Percentiles rank a stretch among this genome's conserved stretches.
phyloP scores from a whole-genome alignment of 2,329 filamentous ascomycete species.

The Aspergillus luchuensis region DNA sequence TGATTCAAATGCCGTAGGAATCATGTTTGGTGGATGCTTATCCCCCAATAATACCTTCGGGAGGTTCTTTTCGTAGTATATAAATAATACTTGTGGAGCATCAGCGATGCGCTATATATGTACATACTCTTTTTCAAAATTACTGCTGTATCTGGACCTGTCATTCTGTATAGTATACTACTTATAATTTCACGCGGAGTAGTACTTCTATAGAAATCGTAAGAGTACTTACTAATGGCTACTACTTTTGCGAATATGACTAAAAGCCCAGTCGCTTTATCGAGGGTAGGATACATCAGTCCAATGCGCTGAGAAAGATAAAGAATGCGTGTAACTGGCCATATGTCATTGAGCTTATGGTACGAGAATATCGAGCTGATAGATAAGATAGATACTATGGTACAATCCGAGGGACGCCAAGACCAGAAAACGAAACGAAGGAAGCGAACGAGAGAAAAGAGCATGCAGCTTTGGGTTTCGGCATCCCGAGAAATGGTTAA shows the following conservation, averaged over 20 bases:
- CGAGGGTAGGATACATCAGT: too few species aligned
- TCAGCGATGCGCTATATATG: neutral
- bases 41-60: too few species aligned
- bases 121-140: too few species aligned
- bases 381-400: slow-evolving; percentile 10
- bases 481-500: neutral
- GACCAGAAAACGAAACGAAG: slow-evolving; percentile 7
- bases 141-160: too few species aligned
- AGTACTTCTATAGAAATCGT: too few species aligned
- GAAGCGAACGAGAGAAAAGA: neutral
- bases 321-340: neutral
- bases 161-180: too few species aligned
- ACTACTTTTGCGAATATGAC: too few species aligned
- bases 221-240: too few species aligned
- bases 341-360: slow-evolving; percentile 5
- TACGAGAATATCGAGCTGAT: neutral
- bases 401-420: slow-evolving; percentile 14
- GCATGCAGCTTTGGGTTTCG: neutral
- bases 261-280: too few species aligned
- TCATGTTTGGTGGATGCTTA: neutral
- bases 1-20: slow-evolving; percentile 54
- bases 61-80: neutral
- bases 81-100: neutral
- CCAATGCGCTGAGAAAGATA: too few species aligned
- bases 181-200: too few species aligned